Percentiles rank a stretch among this genome's conserved stretches.
Evolutionary conservation across 805 yeast genomes (phyloP).

Genomic region (Metschnikowia colocasiae): DNA sequence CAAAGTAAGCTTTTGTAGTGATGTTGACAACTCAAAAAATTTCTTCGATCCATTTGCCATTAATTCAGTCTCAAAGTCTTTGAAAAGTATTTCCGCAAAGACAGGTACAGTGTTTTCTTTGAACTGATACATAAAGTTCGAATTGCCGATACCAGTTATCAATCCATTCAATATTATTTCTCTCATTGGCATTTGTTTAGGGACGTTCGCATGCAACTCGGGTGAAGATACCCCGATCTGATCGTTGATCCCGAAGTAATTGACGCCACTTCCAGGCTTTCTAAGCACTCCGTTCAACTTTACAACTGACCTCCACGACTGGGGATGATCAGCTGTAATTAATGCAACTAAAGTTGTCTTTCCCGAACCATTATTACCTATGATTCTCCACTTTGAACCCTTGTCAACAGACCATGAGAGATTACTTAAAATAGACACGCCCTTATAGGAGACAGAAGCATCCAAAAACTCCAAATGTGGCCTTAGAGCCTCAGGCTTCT

Average conservation of each 20-base stretch:
- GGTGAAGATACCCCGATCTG: constrained; percentile 88
- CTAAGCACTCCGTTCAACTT: constrained; percentile 63
- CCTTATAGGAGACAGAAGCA: constrained; percentile 65
- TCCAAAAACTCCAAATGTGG: constrained; percentile 46
- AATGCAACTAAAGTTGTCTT: constrained; percentile 84
- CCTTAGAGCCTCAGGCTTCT: not conserved
- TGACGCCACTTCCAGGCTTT: constrained; percentile 65
- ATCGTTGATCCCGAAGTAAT: constrained; percentile 74
- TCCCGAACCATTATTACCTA: constrained; percentile 91
- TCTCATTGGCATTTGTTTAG: constrained; percentile 46
- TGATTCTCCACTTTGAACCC: constrained; percentile 84
- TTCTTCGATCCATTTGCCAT: constrained; percentile 29
- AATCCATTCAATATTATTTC: constrained; percentile 72
- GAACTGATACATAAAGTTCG: constrained; percentile 46
- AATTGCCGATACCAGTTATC: constrained; percentile 53
- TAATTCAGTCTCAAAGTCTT: constrained; percentile 28
- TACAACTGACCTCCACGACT: constrained; percentile 79
- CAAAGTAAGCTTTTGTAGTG: constrained; percentile 74
- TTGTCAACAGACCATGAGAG: constrained; percentile 61
- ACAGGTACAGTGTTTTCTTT: constrained; percentile 16
- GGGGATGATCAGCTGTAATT: constrained; percentile 94
- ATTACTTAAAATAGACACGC: constrained; percentile 53
- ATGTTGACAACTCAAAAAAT: constrained; percentile 57
- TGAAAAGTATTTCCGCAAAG: constrained; percentile 20
- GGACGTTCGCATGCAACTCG: constrained; percentile 86